Base-by-base conservation (phyloP, 495 filamentous ascomycete species). In the Bacidia rubella region DNA sequence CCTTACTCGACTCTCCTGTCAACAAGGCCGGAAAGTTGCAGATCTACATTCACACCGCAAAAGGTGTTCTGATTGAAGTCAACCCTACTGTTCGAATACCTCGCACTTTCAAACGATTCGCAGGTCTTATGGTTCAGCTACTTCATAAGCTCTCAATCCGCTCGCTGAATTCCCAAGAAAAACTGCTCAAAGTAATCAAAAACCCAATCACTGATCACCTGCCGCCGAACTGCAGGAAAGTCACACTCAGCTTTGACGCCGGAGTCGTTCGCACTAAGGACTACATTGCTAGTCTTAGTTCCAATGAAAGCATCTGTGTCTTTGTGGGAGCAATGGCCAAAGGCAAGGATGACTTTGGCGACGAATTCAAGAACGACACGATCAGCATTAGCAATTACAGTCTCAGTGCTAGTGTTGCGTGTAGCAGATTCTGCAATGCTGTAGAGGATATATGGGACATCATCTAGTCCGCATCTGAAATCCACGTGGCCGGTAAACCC, bases 271-370 rank as follows among this genome's bases (percentile, higher is more conserved):
- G 87, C 26, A 86, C 90, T 27, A 74, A 81, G 61, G 90, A 96
- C 62, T 97, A 96, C 65, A 78, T 98, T 42, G 79, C 85, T 49
- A 77, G 74, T 3, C 72, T 98, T 1, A 78, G 71, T 2, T 72
- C 82, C 11, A 82, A 87, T 58, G 88, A 98, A 70, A 96, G 90
- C 68, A 82, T 96, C 25, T 95, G 90, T 62, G 90, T 98, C 53
- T 96, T 96, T 61, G 88, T 98, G 39, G 92, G 92, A 55, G 92
- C 92, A 51, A 97, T 98, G 90, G 92, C 92, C 54, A 97, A 95
- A 69, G 92, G 92, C 7, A 73, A 80, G 24, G 92, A 98, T 64
- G 87, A 92, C 68, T 98, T 98, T 63, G 92, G 92, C 47, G 92
- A 98, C 63, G 73, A 76, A 35, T 89, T 82, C 70, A 92, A 96